Evolutionary conservation across 2,329 filamentous ascomycete species (phyloP).

Genomic region (Didymella segeticola): DNA sequence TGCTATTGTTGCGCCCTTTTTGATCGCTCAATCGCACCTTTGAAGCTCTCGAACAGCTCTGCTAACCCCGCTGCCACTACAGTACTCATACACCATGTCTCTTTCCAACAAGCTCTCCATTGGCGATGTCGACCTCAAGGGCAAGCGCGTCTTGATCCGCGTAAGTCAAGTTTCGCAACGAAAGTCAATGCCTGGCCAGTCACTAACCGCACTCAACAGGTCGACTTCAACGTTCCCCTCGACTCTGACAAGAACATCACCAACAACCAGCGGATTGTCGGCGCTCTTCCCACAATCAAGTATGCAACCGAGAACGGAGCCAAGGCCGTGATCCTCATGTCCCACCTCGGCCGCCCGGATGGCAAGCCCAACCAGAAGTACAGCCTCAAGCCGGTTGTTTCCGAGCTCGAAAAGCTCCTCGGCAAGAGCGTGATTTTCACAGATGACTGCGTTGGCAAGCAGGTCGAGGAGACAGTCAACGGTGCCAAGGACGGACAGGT

Average conservation of each 20-base stretch:
- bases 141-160: conserved; percentile 96
- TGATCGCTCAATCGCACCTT: background rate
- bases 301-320: conserved; percentile 88
- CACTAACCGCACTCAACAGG: conserved; percentile 60
- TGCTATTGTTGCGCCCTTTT: background rate
- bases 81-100: conserved; percentile 71
- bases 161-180: conserved; percentile 62
- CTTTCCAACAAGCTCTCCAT: conserved; percentile 98
- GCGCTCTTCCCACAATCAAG: conserved; percentile 94
- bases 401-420: conserved; percentile 90
- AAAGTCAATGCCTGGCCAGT: background rate
- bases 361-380: conserved; percentile 91
- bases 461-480: conserved; percentile 89
- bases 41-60: conserved; percentile 10
- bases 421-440: conserved; percentile 86
- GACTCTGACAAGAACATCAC: conserved; percentile 92
- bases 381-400: conserved; percentile 88
- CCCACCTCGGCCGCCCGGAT: conserved; percentile 94
- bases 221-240: conserved; percentile 99
- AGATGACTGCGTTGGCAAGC: conserved; percentile 85
- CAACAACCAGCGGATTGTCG: conserved; percentile 98
- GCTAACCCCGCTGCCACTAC: conserved; percentile 25
- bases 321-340: conserved; percentile 96
- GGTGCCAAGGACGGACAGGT: conserved; percentile 81
- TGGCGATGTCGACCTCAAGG: conserved; percentile 94